Evolutionary conservation across 441 rosid genomes (phyloP).

Genomic region (Aleurites moluccanus): DNA sequence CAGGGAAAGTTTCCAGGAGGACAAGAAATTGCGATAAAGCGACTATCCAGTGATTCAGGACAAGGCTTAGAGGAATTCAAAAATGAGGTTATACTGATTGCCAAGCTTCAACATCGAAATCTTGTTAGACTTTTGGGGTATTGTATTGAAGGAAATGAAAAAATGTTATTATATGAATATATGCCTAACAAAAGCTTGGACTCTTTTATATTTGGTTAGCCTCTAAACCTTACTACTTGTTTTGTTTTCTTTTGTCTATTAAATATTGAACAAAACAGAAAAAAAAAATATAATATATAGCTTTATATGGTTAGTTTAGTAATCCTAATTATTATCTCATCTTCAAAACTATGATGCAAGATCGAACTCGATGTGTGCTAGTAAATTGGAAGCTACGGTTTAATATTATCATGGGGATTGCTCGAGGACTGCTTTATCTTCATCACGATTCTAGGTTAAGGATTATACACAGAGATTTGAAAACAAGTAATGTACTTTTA

Average conservation of each 20-base stretch:
- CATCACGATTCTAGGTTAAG: conserved; percentile 59
- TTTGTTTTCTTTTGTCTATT: too few species aligned
- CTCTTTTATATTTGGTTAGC: conserved; percentile 52
- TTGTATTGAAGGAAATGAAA: conserved; percentile 53
- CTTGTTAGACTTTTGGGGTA: conserved; percentile 65
- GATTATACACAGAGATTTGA: too few species aligned
- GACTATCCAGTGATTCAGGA: conserved; percentile 49
- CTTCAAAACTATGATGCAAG: not conserved
- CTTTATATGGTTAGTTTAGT: not conserved
- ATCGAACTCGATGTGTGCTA: not conserved
- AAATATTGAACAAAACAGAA: too few species aligned
- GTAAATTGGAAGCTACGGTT: conserved; percentile 49
- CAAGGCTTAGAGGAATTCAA: conserved; percentile 64
- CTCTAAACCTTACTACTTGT: not conserved
- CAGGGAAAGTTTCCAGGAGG: conserved; percentile 60
- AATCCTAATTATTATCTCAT: not conserved
- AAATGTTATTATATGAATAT: conserved; percentile 53
- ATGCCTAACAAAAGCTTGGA: conserved; percentile 62
- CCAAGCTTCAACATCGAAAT: conserved; percentile 66
- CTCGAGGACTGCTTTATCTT: conserved; percentile 61
- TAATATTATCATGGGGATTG: conserved; percentile 51
- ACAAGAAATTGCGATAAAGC: conserved; percentile 56
- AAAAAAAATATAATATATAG: too few species aligned
- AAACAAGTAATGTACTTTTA: too few species aligned
- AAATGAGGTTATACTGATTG: conserved; percentile 60